Percentiles rank a stretch among this genome's conserved stretches.
phyloP scores from a whole-genome alignment of 768 basidiomycete species.

The Hemileccinum rubropunctum region DNA sequence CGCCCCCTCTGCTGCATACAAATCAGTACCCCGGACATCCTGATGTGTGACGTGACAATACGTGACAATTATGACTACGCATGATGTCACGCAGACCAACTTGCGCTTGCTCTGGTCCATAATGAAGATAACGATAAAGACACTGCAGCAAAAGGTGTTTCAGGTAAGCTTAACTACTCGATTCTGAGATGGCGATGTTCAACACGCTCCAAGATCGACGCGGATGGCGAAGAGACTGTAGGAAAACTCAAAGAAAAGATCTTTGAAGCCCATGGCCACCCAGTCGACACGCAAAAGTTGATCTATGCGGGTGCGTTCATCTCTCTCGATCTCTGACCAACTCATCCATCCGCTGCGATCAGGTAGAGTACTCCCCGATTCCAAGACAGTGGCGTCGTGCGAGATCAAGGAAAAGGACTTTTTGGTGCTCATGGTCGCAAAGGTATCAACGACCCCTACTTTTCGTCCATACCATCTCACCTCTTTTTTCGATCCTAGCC shows the following conservation, averaged over 20 bases:
- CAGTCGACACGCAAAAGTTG: constrained; percentile 79
- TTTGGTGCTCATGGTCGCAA: constrained; percentile 97
- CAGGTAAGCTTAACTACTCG: constrained; percentile 42
- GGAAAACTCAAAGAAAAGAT: constrained; percentile 84
- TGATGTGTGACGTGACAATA: constrained; percentile 13
- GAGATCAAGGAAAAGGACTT: constrained; percentile 99
- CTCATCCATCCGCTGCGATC: constrained; percentile 6
- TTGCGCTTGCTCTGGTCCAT: constrained; percentile 33
- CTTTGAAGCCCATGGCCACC: constrained; percentile 66
- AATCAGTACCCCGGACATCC: constrained; percentile 25
- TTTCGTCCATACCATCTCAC: constrained; percentile 1
- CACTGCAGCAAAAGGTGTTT: constrained; percentile 91
- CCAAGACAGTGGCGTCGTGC: constrained; percentile 83
- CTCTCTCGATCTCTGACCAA: constrained; percentile 4
- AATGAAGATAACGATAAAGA: constrained; percentile 96
- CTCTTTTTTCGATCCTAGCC: constrained; percentile 38
- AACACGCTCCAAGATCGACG: constrained; percentile 57
- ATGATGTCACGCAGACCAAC: constrained; percentile 25
- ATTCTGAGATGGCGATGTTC: background rate
- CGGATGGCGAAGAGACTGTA: constrained; percentile 72
- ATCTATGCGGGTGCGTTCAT: constrained; percentile 80
- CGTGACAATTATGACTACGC: constrained; percentile 21
- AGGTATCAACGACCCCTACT: constrained; percentile 50
- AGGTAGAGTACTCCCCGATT: constrained; percentile 92
- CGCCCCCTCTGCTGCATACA: constrained; percentile 21